phyloP scores from a whole-genome alignment of 2,329 filamentous ascomycete species.

The Pseudofabraea citricarpa region DNA sequence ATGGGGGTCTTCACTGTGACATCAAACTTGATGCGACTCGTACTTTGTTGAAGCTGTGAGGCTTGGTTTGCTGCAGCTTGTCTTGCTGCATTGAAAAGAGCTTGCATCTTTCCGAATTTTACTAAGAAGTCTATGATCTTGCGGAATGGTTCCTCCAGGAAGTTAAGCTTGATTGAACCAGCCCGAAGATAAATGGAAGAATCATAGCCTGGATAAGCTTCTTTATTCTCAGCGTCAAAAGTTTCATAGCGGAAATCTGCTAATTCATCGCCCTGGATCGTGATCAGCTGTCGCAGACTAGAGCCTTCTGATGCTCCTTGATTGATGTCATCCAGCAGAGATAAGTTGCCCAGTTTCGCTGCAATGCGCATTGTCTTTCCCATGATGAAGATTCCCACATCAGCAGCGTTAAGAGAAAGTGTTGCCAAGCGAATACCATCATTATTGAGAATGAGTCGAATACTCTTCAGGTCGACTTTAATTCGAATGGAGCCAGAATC shows the following conservation, averaged over 20 bases:
- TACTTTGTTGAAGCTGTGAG: constrained; percentile 85
- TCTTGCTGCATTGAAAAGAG: constrained; percentile 93
- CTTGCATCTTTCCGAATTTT: constrained; percentile 99
- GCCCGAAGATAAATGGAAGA: constrained; percentile 86
- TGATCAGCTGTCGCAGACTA: constrained; percentile 78
- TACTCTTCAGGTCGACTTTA: constrained; percentile 89
- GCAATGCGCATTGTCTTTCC: constrained; percentile 84
- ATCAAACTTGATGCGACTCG: constrained; percentile 89
- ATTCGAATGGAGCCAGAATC: constrained; percentile 63
- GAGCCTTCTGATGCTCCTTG: constrained; percentile 80
- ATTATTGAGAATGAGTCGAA: constrained; percentile 92
- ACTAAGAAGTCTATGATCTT: constrained; percentile 98
- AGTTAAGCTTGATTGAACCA: constrained; percentile 94
- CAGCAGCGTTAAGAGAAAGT: constrained; percentile 84
- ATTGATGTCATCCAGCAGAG: constrained; percentile 89
- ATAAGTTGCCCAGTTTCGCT: constrained; percentile 81
- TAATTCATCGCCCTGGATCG: constrained; percentile 91
- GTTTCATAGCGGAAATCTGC: constrained; percentile 98
- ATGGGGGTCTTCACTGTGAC: constrained; percentile 93
- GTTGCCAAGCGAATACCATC: constrained; percentile 94
- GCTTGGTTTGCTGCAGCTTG: constrained; percentile 93
- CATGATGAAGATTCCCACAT: constrained; percentile 83
- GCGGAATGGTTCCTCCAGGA: constrained; percentile 92
- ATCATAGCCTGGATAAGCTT: constrained; percentile 88
- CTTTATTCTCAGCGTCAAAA: constrained; percentile 66